phyloP scores from a whole-genome alignment of 1,139 yeast species.

The Nakaseomyces nivariensis region DNA sequence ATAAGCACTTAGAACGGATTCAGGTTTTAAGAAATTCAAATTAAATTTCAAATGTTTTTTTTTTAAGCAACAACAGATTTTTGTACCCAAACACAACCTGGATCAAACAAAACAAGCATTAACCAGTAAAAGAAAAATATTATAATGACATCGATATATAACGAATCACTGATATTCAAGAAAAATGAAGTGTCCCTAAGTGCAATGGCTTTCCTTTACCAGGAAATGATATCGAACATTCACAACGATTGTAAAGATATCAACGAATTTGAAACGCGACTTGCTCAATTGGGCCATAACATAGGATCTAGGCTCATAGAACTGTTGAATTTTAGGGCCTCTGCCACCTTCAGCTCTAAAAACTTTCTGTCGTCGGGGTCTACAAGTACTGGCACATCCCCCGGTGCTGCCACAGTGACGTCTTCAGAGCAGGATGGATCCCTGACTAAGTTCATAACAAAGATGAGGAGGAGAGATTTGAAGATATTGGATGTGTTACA shows the following conservation, averaged over 20 bases:
- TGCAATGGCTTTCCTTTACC: conserved; percentile 26
- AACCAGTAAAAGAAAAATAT: background rate
- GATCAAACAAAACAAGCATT: background rate
- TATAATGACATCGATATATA: background rate
- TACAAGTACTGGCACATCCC: conserved; percentile 7
- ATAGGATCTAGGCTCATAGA: conserved; percentile 55
- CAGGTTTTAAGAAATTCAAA: no score
- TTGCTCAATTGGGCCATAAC: conserved; percentile 68
- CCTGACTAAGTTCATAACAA: conserved; percentile 17
- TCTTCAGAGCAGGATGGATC: conserved; percentile 13
- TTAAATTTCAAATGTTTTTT: background rate
- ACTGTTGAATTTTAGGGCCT: conserved; percentile 46
- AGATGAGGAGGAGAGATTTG: conserved; percentile 44
- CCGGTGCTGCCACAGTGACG: conserved; percentile 31
- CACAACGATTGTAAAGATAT: conserved; percentile 21
- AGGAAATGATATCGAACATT: conserved; percentile 22
- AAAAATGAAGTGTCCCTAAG: conserved; percentile 30
- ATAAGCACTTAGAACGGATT: no score
- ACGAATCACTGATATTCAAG: conserved; percentile 20
- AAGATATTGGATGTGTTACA: conserved; percentile 71
- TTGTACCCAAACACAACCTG: no score
- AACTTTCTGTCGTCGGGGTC: conserved; percentile 6
- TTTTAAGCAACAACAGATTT: background rate
- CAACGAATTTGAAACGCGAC: conserved; percentile 52
- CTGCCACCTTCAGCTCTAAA: conserved; percentile 25